Percentiles rank a stretch among this genome's conserved stretches.
Conservation (phyloP, 768 basidiomycete species). For the Sutorius australiensis region DNA sequence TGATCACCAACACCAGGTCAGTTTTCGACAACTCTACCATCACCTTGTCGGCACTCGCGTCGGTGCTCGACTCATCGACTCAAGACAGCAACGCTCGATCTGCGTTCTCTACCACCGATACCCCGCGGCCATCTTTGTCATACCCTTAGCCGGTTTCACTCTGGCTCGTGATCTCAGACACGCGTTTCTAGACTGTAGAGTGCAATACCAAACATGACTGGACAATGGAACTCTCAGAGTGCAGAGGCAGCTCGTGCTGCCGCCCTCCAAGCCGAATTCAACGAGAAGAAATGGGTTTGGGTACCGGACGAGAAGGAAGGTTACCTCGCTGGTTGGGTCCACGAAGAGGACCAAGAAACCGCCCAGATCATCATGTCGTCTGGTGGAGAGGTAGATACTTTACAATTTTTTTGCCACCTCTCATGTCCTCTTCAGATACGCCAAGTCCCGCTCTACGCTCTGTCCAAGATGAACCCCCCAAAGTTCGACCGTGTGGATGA, state of each 20-base stretch:
- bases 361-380: constrained; percentile 84
- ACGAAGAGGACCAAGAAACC: constrained; percentile 77
- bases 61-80: background rate
- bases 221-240: constrained; percentile 44
- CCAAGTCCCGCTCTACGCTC: constrained; percentile 68
- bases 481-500: constrained; percentile 98
- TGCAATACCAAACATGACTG: constrained; percentile 39
- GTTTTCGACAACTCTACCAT: background rate
- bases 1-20: background rate
- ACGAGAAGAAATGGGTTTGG: constrained; percentile 99
- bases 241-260: constrained; percentile 79
- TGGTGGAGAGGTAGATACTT: constrained; percentile 66
- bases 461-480: constrained; percentile 97
- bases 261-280: constrained; percentile 92
- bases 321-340: constrained; percentile 92
- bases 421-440: constrained; percentile 44
- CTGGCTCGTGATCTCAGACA: background rate
- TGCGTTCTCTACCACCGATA: constrained; percentile 1
- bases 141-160: constrained; percentile 6
- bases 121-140: constrained; percentile 2
- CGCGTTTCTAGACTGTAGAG: constrained; percentile 11
- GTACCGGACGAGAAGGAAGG: constrained; percentile 90
- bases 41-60: background rate
- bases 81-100: constrained; percentile 6
- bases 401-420: background rate